Conservation (phyloP, 441 rosid species). For the Bocquillonia castaneifolia region DNA sequence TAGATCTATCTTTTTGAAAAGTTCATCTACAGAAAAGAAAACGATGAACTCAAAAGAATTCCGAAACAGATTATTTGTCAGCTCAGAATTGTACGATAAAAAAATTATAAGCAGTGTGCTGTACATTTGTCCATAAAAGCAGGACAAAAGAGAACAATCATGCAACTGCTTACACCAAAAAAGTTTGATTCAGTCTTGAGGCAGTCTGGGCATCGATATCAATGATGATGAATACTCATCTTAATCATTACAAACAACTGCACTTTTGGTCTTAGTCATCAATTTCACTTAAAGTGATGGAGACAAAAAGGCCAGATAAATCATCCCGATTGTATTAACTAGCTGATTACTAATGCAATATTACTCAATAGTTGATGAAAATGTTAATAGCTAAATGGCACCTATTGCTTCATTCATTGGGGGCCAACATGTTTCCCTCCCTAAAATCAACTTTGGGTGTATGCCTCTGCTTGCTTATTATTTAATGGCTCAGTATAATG, state of each 20-base stretch:
- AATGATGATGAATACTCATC: not conserved
- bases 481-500: no score
- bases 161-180: not conserved
- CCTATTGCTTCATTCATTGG: no score
- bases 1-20: conserved; percentile 88
- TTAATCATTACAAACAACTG: not conserved
- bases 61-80: not conserved
- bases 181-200: not conserved
- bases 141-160: not conserved
- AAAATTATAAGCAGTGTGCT: not conserved
- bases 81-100: not conserved
- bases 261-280: not conserved
- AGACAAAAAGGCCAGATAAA: not conserved
- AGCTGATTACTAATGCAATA: no score
- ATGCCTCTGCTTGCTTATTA: no score
- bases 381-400: no score
- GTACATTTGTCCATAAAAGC: not conserved
- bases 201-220: not conserved
- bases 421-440: no score
- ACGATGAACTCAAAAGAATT: not conserved
- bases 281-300: not conserved
- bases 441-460: no score
- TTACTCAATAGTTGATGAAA: no score
- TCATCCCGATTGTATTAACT: not conserved
- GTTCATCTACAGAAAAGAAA: conserved; percentile 49